These are phyloP conservation scores for Omphalotus guepiniiformis DNA, from an alignment of 768 basidiomycete species.

Conservation along the genomic window DNA sequence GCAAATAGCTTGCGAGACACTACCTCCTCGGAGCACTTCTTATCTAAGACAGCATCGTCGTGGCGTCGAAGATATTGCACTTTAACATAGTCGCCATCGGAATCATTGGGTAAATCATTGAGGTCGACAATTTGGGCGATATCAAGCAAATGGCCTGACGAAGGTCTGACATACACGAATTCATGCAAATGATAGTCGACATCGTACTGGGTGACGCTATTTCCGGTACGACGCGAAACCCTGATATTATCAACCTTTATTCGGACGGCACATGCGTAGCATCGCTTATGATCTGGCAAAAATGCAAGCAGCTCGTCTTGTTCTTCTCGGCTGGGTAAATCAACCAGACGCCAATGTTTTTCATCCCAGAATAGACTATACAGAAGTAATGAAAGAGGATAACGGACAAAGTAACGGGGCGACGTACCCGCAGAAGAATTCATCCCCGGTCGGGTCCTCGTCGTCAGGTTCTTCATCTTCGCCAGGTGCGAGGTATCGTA, in stretches of 20 bases:
- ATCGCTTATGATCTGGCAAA: slow-evolving; percentile 32
- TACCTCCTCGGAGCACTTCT: no score
- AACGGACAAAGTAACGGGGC: not conserved
- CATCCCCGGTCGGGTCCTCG: slow-evolving; percentile 28
- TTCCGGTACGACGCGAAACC: slow-evolving; percentile 14
- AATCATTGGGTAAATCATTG: no score
- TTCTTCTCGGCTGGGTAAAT: slow-evolving; percentile 34
- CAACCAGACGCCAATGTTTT: slow-evolving; percentile 39
- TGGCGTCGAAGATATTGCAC: no score
- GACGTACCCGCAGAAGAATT: slow-evolving; percentile 57
- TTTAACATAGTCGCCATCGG: no score
- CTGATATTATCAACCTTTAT: slow-evolving; percentile 22
- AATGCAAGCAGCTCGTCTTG: slow-evolving; percentile 22
- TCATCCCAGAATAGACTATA: slow-evolving; percentile 49
- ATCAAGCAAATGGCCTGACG: slow-evolving; percentile 29
- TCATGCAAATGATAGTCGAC: slow-evolving; percentile 53
- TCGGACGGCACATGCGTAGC: slow-evolving; percentile 43
- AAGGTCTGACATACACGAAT: slow-evolving; percentile 52
- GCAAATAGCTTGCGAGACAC: no score
- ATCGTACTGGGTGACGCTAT: slow-evolving; percentile 34
- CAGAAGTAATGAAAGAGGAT: not conserved
- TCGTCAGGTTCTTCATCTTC: slow-evolving; percentile 48
- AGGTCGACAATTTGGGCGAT: slow-evolving; percentile 57
- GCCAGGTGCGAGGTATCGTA: slow-evolving; percentile 36
- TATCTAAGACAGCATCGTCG: no score